Evolutionary conservation across 2,329 filamentous ascomycete species (phyloP).

Genomic region (Cladosporium sphaerospermum): DNA sequence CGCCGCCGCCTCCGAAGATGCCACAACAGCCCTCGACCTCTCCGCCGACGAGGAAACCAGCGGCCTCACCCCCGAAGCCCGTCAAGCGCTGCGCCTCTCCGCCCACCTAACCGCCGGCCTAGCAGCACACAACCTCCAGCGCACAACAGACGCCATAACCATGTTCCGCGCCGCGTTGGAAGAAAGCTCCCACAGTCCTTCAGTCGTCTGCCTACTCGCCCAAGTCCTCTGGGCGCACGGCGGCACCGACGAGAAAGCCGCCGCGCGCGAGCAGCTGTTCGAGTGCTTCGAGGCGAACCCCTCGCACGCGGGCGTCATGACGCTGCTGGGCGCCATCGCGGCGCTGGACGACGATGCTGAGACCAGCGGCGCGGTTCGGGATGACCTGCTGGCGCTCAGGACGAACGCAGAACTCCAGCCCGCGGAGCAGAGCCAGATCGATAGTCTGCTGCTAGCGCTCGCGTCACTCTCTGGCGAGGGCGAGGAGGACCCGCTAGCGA

Average conservation of each 20-base stretch:
- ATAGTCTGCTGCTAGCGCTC: constrained; percentile 69
- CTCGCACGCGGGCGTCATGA: constrained; percentile 70
- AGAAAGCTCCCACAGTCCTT: constrained; percentile 69
- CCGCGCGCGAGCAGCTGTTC: constrained; percentile 74
- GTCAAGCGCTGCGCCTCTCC: constrained; percentile 68
- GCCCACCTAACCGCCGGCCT: constrained; percentile 81
- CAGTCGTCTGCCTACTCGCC: constrained; percentile 79
- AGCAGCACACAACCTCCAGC: constrained; percentile 65
- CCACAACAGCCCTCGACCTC: constrained; percentile 72
- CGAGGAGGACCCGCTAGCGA: constrained; percentile 44
- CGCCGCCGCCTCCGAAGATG: constrained; percentile 66
- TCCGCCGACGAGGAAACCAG: constrained; percentile 62
- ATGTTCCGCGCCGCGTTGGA: constrained; percentile 76
- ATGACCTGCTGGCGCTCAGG: constrained; percentile 68
- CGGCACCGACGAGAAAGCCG: constrained; percentile 63
- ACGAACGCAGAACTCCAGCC: constrained; percentile 58
- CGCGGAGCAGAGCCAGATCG: constrained; percentile 61
- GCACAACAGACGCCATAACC: constrained; percentile 63
- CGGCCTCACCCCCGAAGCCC: constrained; percentile 58
- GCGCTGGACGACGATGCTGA: constrained; percentile 74
- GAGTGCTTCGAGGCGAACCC: constrained; percentile 68
- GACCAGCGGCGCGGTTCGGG: constrained; percentile 70
- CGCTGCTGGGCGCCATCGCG: constrained; percentile 77
- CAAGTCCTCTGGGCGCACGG: constrained; percentile 93
- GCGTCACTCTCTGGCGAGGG: constrained; percentile 48